Conservation (phyloP, 2,329 filamentous ascomycete species). For the Amauroascus niger region DNA sequence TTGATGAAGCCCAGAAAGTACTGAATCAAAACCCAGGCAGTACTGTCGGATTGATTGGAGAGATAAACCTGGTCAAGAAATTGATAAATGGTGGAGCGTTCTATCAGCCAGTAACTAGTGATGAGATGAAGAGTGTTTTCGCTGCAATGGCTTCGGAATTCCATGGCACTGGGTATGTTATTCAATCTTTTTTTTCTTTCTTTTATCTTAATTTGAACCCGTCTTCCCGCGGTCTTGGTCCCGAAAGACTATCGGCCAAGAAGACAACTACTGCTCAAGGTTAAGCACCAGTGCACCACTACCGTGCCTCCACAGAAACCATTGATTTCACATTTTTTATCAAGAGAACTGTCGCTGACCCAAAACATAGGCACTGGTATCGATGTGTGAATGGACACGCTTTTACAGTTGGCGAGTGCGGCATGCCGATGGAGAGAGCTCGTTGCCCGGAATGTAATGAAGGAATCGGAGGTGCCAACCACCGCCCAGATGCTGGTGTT, state of each 20-base stretch:
- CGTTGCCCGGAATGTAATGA: conserved; percentile 54
- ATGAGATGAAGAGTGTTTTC: conserved; percentile 45
- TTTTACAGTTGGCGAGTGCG: conserved; percentile 57
- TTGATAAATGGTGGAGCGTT: conserved; percentile 42
- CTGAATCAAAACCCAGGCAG: conserved; percentile 16
- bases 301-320: too few relatives aligned
- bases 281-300: too few relatives aligned
- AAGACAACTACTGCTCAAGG: too few relatives aligned
- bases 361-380: conserved; percentile 29
- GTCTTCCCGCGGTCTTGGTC: too few relatives aligned
- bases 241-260: too few relatives aligned
- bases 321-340: too few relatives aligned
- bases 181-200: too few relatives aligned
- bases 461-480: conserved; percentile 46
- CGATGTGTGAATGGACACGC: conserved; percentile 32
- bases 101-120: conserved; percentile 41
- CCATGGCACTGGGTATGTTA: conserved; percentile 33
- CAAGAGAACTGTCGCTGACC: too few relatives aligned
- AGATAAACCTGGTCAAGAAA: conserved; percentile 39
- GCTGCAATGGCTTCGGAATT: conserved; percentile 45
- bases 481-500: conserved; percentile 46
- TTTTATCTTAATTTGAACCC: too few relatives aligned
- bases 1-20: background rate
- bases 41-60: conserved; percentile 32
- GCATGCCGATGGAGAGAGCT: conserved; percentile 53